Evolutionary conservation across 1,139 yeast genomes (phyloP), one percentile per base, ranked within the genome.

Genomic region (Pichia sp.): DNA sequence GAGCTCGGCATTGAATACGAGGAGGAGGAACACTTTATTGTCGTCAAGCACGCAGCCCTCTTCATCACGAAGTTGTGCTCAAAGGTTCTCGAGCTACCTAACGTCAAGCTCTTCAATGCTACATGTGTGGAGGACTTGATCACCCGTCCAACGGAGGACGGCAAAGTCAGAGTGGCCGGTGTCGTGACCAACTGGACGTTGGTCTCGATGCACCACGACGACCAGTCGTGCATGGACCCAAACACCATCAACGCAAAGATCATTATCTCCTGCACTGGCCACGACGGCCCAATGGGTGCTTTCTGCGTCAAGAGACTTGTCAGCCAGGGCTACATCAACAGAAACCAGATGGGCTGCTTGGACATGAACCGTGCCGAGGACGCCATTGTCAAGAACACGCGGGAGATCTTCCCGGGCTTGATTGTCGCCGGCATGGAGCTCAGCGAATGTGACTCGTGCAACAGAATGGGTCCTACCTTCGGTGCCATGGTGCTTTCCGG

Each of bases 221-320:
- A 82, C 58, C 92, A 86, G 69, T 81, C 87, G 15, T 86, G 93
- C 70, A 86, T 86, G 93, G 93, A 86, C 67, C 93, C 93, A 55
- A 85, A 86, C 73, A 86, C 90, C 57, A 84, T 86, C 74, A 86
- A 85, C 67, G 79, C 85, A 59, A 83, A 84, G 64, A 82, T 86
- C 54, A 81, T 86, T 54, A 74, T 86, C 58, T 84, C 90, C 15
- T 82, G 90, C 58, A 81, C 89, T 44, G 93, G 93, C 53, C 93
- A 86, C 65, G 93, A 86, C 68, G 93, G 93, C 63, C 90, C 90
- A 53, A 84, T 85, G 71, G 93, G 93, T 57, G 92, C 92, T n/a
- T 85, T 85, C 72, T 79, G 83, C 57, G 90, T 87, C 61, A 79
- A 79, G 73, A 74, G 83, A 66, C 70, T 78, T 54, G 73, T 71